Conservation (phyloP, 2,329 filamentous ascomycete genomes). For the Alternaria hordeiaustralica region DNA sequence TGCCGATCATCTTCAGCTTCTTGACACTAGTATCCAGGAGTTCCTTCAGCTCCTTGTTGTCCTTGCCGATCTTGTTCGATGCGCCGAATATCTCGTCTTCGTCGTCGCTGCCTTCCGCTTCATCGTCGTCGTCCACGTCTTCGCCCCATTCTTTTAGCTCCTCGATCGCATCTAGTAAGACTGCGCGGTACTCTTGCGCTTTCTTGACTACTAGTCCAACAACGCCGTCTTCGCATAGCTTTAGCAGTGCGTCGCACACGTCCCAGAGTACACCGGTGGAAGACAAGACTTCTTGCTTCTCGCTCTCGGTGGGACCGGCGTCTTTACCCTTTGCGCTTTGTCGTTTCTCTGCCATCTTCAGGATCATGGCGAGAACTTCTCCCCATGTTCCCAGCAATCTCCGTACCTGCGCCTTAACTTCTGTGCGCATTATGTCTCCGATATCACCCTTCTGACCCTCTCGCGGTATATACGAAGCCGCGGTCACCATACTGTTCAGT, state of each 20-base stretch:
- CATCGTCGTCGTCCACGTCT: slow-evolving; percentile 68
- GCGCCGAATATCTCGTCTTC: slow-evolving; percentile 73
- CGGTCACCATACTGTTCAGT: slow-evolving; percentile 75
- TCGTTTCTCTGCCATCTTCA: slow-evolving; percentile 62
- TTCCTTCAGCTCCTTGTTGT: slow-evolving; percentile 70
- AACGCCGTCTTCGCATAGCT: slow-evolving; percentile 70
- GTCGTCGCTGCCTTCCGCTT: slow-evolving; percentile 51
- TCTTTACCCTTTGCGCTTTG: slow-evolving; percentile 32
- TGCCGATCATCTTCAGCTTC: slow-evolving; percentile 69
- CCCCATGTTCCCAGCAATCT: slow-evolving; percentile 68
- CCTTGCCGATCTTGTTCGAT: slow-evolving; percentile 62
- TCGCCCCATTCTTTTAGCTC: slow-evolving; percentile 90
- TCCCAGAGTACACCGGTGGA: slow-evolving; percentile 83
- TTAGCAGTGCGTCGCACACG: slow-evolving; percentile 75
- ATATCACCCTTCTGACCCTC: slow-evolving; percentile 26
- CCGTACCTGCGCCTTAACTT: slow-evolving; percentile 66
- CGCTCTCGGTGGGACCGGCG: slow-evolving; percentile 27
- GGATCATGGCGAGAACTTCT: slow-evolving; percentile 66
- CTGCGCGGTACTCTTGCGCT: slow-evolving; percentile 75
- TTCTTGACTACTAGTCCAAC: slow-evolving; percentile 73
- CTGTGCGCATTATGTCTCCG: slow-evolving; percentile 62
- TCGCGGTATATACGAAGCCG: slow-evolving; percentile 41
- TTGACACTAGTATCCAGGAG: slow-evolving; percentile 69
- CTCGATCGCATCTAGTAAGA: slow-evolving; percentile 80
- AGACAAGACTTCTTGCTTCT: slow-evolving; percentile 58